Conservation (phyloP, 352 stramenopile genomes). For the Plasmopara halstedii region DNA sequence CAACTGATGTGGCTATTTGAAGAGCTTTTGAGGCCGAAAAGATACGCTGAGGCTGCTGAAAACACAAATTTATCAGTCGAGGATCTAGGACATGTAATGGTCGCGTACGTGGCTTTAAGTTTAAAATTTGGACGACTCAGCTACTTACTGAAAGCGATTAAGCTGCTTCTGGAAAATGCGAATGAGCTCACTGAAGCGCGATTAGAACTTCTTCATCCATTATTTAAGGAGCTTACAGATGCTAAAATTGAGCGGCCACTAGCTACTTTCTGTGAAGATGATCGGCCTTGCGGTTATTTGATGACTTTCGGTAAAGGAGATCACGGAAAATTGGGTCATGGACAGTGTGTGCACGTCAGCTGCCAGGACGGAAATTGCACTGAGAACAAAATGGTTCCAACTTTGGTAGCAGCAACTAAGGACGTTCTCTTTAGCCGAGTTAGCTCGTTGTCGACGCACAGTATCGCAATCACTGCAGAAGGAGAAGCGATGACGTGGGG, state of each 20-base stretch:
- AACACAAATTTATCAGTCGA: conserved; percentile 5
- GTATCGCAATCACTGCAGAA: conserved; percentile 54
- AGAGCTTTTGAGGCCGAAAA: conserved; percentile 19
- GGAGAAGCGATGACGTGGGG: conserved; percentile 74
- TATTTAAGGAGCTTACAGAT: conserved; percentile 36
- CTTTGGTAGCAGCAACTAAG: conserved; percentile 44
- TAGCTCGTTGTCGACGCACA: conserved; percentile 81
- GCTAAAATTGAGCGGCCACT: conserved; percentile 20
- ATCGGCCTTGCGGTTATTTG: conserved; percentile 33
- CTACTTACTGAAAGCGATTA: conserved; percentile 38
- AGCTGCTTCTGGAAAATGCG: conserved; percentile 26
- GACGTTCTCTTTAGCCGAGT: conserved; percentile 54
- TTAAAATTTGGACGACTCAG: conserved; percentile 61
- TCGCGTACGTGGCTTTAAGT: conserved; percentile 51
- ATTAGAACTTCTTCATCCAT: conserved; percentile 22
- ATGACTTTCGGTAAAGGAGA: conserved; percentile 83
- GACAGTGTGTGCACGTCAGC: conserved; percentile 49
- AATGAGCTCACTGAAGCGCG: conserved; percentile 6
- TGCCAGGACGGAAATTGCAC: conserved; percentile 76
- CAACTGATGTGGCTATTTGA: conserved; percentile 44
- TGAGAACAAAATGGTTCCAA: conserved; percentile 71
- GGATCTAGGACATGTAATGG: conserved; percentile 30
- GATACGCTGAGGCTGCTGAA: background rate
- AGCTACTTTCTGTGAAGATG: conserved; percentile 20
- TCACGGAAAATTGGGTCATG: conserved; percentile 76